Base-by-base conservation (phyloP, 2,329 filamentous ascomycete genomes). In the Nemania serpens region DNA sequence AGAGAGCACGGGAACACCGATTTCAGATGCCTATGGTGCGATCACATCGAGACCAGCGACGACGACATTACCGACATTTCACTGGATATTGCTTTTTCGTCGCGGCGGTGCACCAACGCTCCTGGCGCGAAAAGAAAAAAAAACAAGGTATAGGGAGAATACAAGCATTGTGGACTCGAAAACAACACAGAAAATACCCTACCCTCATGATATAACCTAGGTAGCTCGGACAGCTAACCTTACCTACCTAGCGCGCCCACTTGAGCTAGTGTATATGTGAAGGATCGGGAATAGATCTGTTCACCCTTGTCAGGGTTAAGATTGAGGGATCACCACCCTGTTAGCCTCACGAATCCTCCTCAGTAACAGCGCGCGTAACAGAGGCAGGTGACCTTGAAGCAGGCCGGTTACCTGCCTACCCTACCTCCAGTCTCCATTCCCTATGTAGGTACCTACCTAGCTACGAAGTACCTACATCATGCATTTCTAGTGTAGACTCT, bases 11-110 rank as follows among this genome's bases (percentile, higher is more conserved):
- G 25, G 7, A 29, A 57, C 47, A 46, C 59, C 48, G 43, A 41
- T 42, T 46, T 22, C 13, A 43, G 34, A 29, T 7, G 25, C 25
- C 25, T 33, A 18, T 17, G 29, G 20, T 41, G 43, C 17, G 36
- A 36, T 58, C 42, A 64, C 61, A 52, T 64, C 61, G 61, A 61
- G 46, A 33, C 59, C 62, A 62, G 62, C 62, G 59, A 62, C 13
- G 52, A 51, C 42, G 58, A 55, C 48, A 43, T 37, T 48, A 18
- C 22, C n/a, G 50, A 55, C 39, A 45, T 55, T 53, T 49, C 29
- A 45, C 22, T n/a, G 10, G 20, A 43, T 13, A 7, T 29, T 29
- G 25, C 7, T 29, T 7, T 29, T 29, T 29, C 25, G 25, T 29
- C 25, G 25, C 25, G n/a, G n/a, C n/a, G n/a, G n/a, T n/a, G n/a